Evolutionary conservation across 2,329 filamentous ascomycete genomes (phyloP).

Genomic region (Sordariomycetes sp.): DNA sequence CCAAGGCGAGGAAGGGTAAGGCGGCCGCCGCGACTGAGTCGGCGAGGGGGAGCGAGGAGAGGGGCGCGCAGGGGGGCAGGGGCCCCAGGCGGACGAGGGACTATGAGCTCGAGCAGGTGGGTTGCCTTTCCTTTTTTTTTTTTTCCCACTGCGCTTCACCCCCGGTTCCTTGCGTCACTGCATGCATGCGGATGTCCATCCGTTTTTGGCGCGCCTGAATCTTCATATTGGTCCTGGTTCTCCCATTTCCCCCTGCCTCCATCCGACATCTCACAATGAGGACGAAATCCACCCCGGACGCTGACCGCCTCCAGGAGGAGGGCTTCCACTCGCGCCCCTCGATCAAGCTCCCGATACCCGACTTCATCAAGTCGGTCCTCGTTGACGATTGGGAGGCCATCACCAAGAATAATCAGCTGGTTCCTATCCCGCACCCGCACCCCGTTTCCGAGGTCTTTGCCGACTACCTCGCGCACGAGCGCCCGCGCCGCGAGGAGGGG

Average conservation of each 20-base stretch:
- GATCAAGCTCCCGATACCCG: slow-evolving; percentile 75
- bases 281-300: neutral
- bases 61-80: slow-evolving; percentile 44
- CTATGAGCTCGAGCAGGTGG: slow-evolving; percentile 71
- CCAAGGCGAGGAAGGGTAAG: slow-evolving; percentile 38
- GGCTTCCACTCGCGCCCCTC: slow-evolving; percentile 71
- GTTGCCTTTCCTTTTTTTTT: slow-evolving; percentile 16
- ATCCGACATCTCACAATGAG: neutral
- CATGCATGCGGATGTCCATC: neutral
- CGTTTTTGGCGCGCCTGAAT: neutral
- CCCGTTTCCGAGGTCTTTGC: slow-evolving; percentile 68
- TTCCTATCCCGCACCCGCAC: slow-evolving; percentile 65
- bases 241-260: neutral
- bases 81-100: slow-evolving; percentile 66
- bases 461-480: slow-evolving; percentile 64
- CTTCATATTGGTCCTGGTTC: neutral
- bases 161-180: neutral
- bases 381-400: slow-evolving; percentile 99
- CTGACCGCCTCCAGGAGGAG: slow-evolving; percentile 55
- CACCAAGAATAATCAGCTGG: slow-evolving; percentile 85
- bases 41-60: slow-evolving; percentile 65
- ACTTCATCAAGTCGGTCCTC: slow-evolving; percentile 79
- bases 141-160: neutral
- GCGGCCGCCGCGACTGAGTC: slow-evolving; percentile 42
- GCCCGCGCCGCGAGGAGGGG: slow-evolving; percentile 47